Evolutionary conservation across 2,329 filamentous ascomycete species (phyloP).

Genomic region (Fusarium foetens): DNA sequence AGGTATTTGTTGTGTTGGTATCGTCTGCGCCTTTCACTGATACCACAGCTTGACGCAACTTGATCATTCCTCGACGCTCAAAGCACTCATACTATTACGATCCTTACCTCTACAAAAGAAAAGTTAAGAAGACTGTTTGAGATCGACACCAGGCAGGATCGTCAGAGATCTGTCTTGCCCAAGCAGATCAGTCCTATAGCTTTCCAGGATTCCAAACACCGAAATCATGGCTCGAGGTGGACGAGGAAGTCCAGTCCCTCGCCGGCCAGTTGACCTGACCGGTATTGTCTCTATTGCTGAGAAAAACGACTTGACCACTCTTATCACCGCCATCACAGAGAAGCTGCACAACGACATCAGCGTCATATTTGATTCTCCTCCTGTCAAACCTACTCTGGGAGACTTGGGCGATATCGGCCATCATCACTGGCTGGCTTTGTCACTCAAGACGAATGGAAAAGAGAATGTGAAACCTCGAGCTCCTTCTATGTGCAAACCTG

Average conservation of each 20-base stretch:
- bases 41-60: not conserved
- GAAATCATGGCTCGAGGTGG: slow-evolving; percentile 54
- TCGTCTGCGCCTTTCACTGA: not conserved
- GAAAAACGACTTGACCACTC: slow-evolving; percentile 61
- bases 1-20: not conserved
- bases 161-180: not conserved
- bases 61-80: not conserved
- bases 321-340: slow-evolving; percentile 64
- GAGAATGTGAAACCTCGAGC: slow-evolving; percentile 25
- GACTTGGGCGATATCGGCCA: slow-evolving; percentile 47
- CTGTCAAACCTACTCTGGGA: slow-evolving; percentile 46
- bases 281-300: slow-evolving; percentile 59
- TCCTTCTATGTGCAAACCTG: slow-evolving; percentile 10
- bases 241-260: slow-evolving; percentile 49
- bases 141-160: not conserved
- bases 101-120: not conserved
- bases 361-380: slow-evolving; percentile 62
- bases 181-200: not conserved
- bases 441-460: slow-evolving; percentile 46
- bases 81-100: not conserved
- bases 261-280: slow-evolving; percentile 63
- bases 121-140: not conserved
- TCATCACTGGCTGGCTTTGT: slow-evolving; percentile 51
- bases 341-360: slow-evolving; percentile 64
- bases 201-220: not conserved